Percentiles rank a stretch among this genome's conserved stretches.
These are phyloP conservation scores for Penicillium sp. DNA, from an alignment of 2,329 filamentous ascomycete genomes.

Conservation along the genomic window DNA sequence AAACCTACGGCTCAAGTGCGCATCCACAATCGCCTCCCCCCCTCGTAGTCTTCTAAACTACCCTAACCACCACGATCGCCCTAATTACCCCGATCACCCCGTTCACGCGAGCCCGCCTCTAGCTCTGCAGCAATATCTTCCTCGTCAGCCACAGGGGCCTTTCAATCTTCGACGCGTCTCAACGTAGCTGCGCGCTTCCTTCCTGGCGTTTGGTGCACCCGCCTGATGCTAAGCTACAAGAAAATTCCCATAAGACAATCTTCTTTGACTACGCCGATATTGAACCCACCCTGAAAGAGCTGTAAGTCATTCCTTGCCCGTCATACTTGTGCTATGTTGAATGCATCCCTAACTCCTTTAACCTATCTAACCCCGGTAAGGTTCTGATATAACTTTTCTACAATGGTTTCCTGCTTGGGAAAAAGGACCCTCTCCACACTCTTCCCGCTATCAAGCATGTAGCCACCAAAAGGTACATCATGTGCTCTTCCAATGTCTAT, in stretches of 20 bases:
- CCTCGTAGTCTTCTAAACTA: too few relatives aligned
- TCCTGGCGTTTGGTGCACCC: constrained; percentile 45
- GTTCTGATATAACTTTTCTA: neutral
- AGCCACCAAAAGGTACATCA: constrained; percentile 40
- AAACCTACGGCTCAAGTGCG: too few relatives aligned
- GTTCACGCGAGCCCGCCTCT: too few relatives aligned
- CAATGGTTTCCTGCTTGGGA: constrained; percentile 27
- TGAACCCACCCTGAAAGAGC: constrained; percentile 41
- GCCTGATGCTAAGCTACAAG: constrained; percentile 49
- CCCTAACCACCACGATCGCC: too few relatives aligned
- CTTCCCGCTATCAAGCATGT: constrained; percentile 46
- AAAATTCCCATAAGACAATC: constrained; percentile 41
- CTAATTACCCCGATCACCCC: too few relatives aligned
- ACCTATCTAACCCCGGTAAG: neutral
- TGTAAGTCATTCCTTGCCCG: constrained; percentile 30
- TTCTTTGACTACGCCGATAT: constrained; percentile 49
- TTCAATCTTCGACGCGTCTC: too few relatives aligned
- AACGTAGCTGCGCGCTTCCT: constrained; percentile 41
- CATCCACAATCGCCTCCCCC: too few relatives aligned
- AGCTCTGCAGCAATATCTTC: too few relatives aligned
- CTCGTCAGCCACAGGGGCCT: too few relatives aligned
- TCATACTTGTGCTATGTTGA: neutral
- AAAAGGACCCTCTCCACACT: constrained; percentile 34
- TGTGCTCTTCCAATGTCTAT: constrained; percentile 43
- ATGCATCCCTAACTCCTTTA: neutral